Base-by-base conservation (phyloP, 805 yeast genomes). In the Ogataea glucozyma region DNA sequence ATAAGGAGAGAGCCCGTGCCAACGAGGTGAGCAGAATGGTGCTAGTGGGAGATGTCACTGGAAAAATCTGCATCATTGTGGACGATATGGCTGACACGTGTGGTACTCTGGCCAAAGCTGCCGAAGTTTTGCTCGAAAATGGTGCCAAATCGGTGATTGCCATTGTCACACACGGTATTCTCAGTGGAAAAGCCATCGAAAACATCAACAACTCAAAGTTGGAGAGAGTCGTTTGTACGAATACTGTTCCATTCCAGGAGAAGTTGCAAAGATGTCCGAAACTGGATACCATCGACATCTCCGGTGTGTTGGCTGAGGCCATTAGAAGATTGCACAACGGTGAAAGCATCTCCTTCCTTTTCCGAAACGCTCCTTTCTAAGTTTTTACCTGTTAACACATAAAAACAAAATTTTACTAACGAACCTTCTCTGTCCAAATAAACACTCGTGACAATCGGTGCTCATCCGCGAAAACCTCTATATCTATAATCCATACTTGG, bases 61-160 rank as follows among this genome's bases (percentile, higher is more conserved):
- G 78, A 47, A 85, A 85, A 64, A 72, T 80, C 38, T 86, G 93
- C 69, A 71, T 86, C 42, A 78, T 86, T 54, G 87, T 86, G 33
- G 95, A 86, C 66, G 95, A 86, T 64, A 86, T 86, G 89, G 93
- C 93, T 34, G 95, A 86, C 62, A 86, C 95, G 16, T 86, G 95
- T 68, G 95, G 93, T 49, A 86, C 95, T 14, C 68, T 86, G 50
- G 86, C 83, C 41, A 86, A 85, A 65, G 93, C 93, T 27, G 87
- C 89, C 17, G 91, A 86, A 49, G 78, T 83, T 11, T 69, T 86
- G 42, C 60, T 85, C 46, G 81, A 78, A 20, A 81, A 85, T 55
- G 75, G 76, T 24, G 93, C 91, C 34, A 71, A 78, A 56, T 73
- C 80, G 43, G 93, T 86, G 29, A 78, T 86, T 55, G 91, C 93